Base-by-base conservation (phyloP, 2,329 filamentous ascomycete genomes). In the Lachnellula occidentalis region DNA sequence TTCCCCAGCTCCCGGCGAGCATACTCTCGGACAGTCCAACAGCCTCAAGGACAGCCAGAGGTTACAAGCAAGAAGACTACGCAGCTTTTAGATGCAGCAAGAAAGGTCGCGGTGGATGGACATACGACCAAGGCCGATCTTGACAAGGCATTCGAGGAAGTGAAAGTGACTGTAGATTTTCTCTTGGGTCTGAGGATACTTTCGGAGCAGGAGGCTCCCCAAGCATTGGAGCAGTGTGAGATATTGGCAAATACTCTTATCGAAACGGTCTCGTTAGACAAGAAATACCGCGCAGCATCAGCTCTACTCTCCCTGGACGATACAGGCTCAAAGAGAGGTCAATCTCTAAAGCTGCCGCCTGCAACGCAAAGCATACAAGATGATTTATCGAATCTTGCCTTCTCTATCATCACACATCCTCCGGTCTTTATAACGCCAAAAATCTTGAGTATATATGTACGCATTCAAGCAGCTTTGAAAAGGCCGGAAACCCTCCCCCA, bases 341-440 rank as follows among this genome's bases (percentile, higher is more conserved):
- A 50, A 12, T 51, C 24, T 19, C 24, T 45, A 17, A 21, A 56
- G 37, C 34, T 55, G 45, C 51, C 48, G 27, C 41, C 39, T 48
- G 17, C 46, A 45, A 19, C 27, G 59, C 14, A 60, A 63, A 45
- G 39, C 14, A 57, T 65, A 27, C 70, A 78, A 53, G 72, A 78
- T 62, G 74, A 73, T 61, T 76, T 86, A 53, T 84, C 82, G 21
- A 68, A 78, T 49, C 72, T 80, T 7, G 83, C 87, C n/a, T 87
- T 88, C 69, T 75, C 79, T 37, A 80, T 96, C 53, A 70, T 95
- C 56, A 79, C 80, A 47, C 82, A 92, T 63, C 84, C 87, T 4
- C 83, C 86, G 57, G 85, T 96, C 47, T 88, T 91, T 72, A 88
- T 97, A 67, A 88, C 88, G 4, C 82, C 86, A 8, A 75, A 79